A percentile compares a stretch with the other conserved stretches of the same genome.
Evolutionary conservation across 495 filamentous ascomycete species (phyloP).

Genomic region (Cladorrhinum samala): DNA sequence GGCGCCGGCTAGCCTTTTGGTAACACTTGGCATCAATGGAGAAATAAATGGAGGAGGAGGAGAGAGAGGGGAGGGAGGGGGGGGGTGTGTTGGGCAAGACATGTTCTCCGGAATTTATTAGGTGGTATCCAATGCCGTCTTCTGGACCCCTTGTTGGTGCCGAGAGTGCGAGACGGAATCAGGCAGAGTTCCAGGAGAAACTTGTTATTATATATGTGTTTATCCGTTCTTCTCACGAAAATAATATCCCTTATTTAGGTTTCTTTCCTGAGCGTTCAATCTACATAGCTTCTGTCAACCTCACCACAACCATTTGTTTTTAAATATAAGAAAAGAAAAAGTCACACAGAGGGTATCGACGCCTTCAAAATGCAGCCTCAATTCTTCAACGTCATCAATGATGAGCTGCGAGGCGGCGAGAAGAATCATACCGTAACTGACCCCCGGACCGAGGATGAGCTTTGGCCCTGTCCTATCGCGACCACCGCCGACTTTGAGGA

Average conservation of each 20-base stretch:
- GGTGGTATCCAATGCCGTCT: background rate
- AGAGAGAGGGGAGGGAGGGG: too few relatives aligned
- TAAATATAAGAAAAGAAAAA: too few relatives aligned
- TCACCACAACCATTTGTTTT: too few relatives aligned
- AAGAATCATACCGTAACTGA: conserved; percentile 35
- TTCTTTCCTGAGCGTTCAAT: too few relatives aligned
- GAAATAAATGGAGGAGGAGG: background rate
- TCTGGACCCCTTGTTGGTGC: background rate
- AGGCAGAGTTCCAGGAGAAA: background rate
- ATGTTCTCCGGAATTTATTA: background rate
- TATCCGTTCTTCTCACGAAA: background rate
- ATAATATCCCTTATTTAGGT: too few relatives aligned
- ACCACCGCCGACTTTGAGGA: conserved; percentile 43
- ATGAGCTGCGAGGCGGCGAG: conserved; percentile 32
- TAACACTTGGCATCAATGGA: background rate
- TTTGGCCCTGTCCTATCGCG: conserved; percentile 42
- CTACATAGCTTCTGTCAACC: too few relatives aligned
- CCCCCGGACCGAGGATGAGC: conserved; percentile 41
- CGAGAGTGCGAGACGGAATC: background rate
- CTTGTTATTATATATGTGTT: background rate
- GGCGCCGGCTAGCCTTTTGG: background rate
- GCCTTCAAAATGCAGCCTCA: conserved; percentile 22
- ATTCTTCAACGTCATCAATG: conserved; percentile 44
- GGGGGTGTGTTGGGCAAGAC: too few relatives aligned
- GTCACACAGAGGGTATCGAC: too few relatives aligned